These are phyloP conservation scores for Carpinus fangiana DNA, from an alignment of 306 rosid species.

Conservation along the genomic window DNA sequence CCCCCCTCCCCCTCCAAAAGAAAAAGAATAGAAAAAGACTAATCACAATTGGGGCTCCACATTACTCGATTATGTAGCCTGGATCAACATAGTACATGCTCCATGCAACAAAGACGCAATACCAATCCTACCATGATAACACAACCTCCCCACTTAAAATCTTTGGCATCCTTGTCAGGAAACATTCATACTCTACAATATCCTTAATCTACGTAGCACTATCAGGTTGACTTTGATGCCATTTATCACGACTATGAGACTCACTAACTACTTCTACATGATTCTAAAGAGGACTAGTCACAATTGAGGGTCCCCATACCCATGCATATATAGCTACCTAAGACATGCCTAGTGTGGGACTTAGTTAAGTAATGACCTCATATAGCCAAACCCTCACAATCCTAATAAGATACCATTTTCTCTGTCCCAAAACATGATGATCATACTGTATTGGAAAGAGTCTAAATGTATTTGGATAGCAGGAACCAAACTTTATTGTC, in stretches of 20 bases:
- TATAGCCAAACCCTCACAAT: neutral
- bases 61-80: neutral
- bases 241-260: too few species aligned
- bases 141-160: neutral
- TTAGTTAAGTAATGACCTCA: neutral
- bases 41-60: neutral
- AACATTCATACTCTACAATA: neutral
- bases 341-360: neutral
- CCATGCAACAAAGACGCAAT: neutral
- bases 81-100: neutral
- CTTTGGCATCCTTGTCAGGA: neutral
- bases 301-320: neutral
- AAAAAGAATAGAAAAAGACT: neutral
- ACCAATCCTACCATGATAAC: neutral
- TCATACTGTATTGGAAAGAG: neutral
- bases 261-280: neutral
- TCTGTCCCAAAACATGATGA: neutral
- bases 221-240: neutral
- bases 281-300: neutral
- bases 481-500: neutral
- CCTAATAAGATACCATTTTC: neutral
- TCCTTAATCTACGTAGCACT: neutral
- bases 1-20: too few species aligned
- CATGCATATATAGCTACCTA: neutral
- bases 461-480: neutral